Conservation (phyloP, 2,329 filamentous ascomycete species). For the Ascochyta viciae-villosae region DNA sequence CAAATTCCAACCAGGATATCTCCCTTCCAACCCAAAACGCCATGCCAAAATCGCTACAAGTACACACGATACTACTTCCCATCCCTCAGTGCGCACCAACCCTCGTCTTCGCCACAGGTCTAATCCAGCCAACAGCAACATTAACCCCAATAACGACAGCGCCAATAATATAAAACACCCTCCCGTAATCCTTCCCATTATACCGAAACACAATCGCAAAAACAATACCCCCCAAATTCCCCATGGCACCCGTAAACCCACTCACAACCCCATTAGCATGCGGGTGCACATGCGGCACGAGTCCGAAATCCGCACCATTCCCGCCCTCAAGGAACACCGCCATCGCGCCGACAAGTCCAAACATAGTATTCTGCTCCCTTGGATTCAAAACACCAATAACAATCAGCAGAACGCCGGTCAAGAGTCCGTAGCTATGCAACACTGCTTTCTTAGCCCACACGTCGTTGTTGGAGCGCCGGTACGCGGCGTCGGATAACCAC, state of each 20-base stretch:
- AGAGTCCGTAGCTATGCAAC: constrained; percentile 61
- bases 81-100: constrained; percentile 14
- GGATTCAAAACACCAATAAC: constrained; percentile 67
- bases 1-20: not conserved
- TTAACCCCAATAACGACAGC: constrained; percentile 74
- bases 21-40: constrained; percentile 3
- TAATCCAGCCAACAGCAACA: constrained; percentile 68
- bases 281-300: constrained; percentile 85
- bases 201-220: constrained; percentile 85
- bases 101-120: constrained; percentile 60
- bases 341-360: constrained; percentile 76
- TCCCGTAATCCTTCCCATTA: constrained; percentile 69
- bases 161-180: constrained; percentile 81
- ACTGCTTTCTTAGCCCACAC: constrained; percentile 70
- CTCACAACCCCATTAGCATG: constrained; percentile 79
- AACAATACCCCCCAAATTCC: constrained; percentile 83
- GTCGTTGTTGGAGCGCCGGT: constrained; percentile 51
- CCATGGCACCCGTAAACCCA: constrained; percentile 77
- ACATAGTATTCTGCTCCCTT: constrained; percentile 66
- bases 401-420: constrained; percentile 66
- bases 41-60: constrained; percentile 7
- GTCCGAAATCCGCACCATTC: constrained; percentile 83
- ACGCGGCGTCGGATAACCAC: constrained; percentile 61
- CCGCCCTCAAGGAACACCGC: constrained; percentile 82
- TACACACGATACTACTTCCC: not conserved